These are phyloP conservation scores for Lodderomyces pseudojiufengensis DNA, from an alignment of 1,139 yeast genomes.

Conservation along the genomic window DNA sequence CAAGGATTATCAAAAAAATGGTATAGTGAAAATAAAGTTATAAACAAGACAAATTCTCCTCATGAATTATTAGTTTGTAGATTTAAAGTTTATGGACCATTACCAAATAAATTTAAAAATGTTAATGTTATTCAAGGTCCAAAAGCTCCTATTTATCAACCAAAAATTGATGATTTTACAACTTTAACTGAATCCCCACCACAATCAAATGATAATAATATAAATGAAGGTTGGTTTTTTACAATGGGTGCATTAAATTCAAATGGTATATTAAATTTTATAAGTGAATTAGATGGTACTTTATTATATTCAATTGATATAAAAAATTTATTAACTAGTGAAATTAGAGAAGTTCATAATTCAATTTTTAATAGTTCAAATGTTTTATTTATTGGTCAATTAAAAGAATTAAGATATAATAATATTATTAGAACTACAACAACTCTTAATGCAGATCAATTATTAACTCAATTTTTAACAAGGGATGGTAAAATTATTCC, in stretches of 20 bases:
- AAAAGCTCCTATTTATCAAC: constrained; percentile 42
- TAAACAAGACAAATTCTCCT: constrained; percentile 15
- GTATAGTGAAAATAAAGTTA: constrained; percentile 43
- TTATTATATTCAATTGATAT: constrained; percentile 62
- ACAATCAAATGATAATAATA: constrained; percentile 14
- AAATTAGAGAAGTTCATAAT: constrained; percentile 64
- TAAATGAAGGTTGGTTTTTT: constrained; percentile 66
- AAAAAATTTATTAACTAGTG: constrained; percentile 54
- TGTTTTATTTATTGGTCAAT: constrained; percentile 56
- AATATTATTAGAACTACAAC: constrained; percentile 35
- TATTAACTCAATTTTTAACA: constrained; percentile 23
- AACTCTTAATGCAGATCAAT: constrained; percentile 21
- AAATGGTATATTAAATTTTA: constrained; percentile 61
- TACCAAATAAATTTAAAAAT: constrained; percentile 43
- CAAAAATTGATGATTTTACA: constrained; percentile 15
- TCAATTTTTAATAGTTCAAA: constrained; percentile 62
- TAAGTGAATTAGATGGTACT: constrained; percentile 65
- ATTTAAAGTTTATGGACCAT: constrained; percentile 61
- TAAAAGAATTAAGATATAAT: constrained; percentile 49
- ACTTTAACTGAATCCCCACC: constrained; percentile 4
- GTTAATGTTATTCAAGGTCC: constrained; percentile 43
- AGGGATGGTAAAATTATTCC: constrained; percentile 34
- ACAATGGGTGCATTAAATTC: constrained; percentile 72
- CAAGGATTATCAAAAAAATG: constrained; percentile 58
- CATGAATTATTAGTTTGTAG: constrained; percentile 57